A percentile compares a stretch with the other conserved stretches of the same genome.
Conservation (phyloP, 305 asterid species). For the Salvia sclarea region DNA sequence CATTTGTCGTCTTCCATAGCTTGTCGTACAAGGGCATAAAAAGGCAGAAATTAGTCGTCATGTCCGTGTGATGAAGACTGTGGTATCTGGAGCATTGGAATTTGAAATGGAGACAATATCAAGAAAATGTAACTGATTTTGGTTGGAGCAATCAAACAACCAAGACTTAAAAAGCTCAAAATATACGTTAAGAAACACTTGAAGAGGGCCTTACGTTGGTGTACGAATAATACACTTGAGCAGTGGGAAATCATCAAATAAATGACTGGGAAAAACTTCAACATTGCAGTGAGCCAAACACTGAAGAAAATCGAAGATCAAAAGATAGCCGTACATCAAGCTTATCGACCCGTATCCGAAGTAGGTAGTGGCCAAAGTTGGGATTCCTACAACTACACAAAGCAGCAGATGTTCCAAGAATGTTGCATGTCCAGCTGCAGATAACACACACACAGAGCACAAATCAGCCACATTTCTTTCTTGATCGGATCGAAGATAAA, state of each 20-base stretch:
- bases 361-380: slow-evolving; percentile 60
- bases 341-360: slow-evolving; percentile 75
- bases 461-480: background rate
- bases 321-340: slow-evolving; percentile 56
- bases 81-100: slow-evolving; percentile 61
- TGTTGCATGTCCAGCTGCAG: slow-evolving; percentile 75
- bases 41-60: slow-evolving; percentile 79
- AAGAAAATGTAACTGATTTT: background rate
- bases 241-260: slow-evolving; percentile 56
- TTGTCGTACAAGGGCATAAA: slow-evolving; percentile 82
- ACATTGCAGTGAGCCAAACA: slow-evolving; percentile 83
- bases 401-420: slow-evolving; percentile 77
- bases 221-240: slow-evolving; percentile 63
- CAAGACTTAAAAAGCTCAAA: background rate
- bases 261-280: slow-evolving; percentile 55
- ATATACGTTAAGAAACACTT: background rate
- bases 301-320: slow-evolving; percentile 81
- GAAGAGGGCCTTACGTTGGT: slow-evolving; percentile 64
- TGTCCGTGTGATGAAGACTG: slow-evolving; percentile 66
- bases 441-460: slow-evolving; percentile 10
- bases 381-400: slow-evolving; percentile 61
- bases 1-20: slow-evolving; percentile 68
- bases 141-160: background rate
- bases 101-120: background rate
- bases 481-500: background rate